Base-by-base conservation (phyloP, 805 yeast genomes). In the Tetrapisispora phaffii region DNA sequence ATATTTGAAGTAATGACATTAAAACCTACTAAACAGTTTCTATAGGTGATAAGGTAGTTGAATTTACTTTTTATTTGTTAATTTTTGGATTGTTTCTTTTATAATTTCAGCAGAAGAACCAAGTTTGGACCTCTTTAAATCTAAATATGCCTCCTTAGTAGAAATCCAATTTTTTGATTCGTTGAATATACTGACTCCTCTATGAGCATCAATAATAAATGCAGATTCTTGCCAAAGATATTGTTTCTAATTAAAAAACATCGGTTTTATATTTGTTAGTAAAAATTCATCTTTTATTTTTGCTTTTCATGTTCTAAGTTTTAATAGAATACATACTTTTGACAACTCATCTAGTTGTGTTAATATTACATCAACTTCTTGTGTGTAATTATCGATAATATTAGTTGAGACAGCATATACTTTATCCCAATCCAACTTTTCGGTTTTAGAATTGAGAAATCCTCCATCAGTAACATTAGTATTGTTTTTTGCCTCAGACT, bases 201-300 rank as follows among this genome's bases (percentile, higher is more conserved):
- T 50, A 32, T 59, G 63, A 1, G 65, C 57, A 45, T 63, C 67
- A 32, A 54, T 52, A 2, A 55, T 44, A 35, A 59, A 63, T 2
- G 62, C 65, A 10, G 65, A 50, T 35, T 63, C 67, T 46, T 62
- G 64, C 67, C 67, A 63, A 19, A 57, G 34, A 41, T 56, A 55
- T 39, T 57, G 55, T 36, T 55, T 51, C 52, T 56, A 31, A 15
- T n/a, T 23, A 23, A 20, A 32, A 28, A 7, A 28, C 10, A 12
- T 28, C 10, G 12, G 31, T 28, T 24, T 24, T n/a, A 6, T 5
- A 10, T 12, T 16, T 15, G 47, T 47, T 47, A 49, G 47, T 45
- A 35, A 39, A 16, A n/a, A n/a, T n/a, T n/a, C n/a, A n/a, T 7
- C 16, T 16, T 8, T n/a, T 32, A 15, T 19, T 12, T 16, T 32